Conservation (phyloP, 139 green algal species). For the Chlamydomonas incerta region DNA sequence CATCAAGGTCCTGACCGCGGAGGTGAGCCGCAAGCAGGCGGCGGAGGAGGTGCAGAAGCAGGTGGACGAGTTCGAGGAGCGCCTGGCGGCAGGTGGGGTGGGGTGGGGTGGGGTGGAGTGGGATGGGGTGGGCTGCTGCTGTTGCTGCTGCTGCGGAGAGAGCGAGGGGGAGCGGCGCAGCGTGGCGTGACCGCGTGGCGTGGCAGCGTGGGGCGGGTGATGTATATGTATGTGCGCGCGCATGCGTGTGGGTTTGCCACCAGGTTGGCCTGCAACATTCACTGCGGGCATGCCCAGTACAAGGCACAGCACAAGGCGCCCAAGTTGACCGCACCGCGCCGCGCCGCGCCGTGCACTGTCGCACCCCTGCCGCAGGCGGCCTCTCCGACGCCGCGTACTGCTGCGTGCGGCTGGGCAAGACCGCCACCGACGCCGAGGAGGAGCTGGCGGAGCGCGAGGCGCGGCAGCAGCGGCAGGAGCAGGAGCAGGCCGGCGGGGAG, state of each 20-base stretch:
- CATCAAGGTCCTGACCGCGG: neutral
- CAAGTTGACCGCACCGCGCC: too few species aligned
- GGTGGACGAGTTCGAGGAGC: slow-evolving; percentile 16
- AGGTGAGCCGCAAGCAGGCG: slow-evolving; percentile 14
- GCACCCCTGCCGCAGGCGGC: neutral
- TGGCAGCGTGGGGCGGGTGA: too few species aligned
- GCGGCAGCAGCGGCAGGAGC: slow-evolving; percentile 4
- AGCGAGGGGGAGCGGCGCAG: too few species aligned
- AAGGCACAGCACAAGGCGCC: too few species aligned
- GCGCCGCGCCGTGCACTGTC: too few species aligned
- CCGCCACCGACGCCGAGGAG: slow-evolving; percentile 31
- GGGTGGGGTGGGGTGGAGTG: neutral
- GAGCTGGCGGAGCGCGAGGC: slow-evolving; percentile 25
- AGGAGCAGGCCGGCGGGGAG: neutral
- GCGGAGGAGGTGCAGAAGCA: slow-evolving; percentile 19
- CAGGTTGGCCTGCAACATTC: too few species aligned
- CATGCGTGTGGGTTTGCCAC: too few species aligned
- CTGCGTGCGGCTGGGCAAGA: slow-evolving; percentile 22
- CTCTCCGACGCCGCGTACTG: slow-evolving; percentile 25
- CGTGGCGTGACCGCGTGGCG: too few species aligned
- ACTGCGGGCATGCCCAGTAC: too few species aligned
- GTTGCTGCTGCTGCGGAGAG: too few species aligned
- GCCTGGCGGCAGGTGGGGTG: neutral
- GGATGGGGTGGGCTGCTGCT: too few species aligned
- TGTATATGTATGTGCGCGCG: too few species aligned